These are phyloP conservation scores for Haematococcus lacustris DNA, from an alignment of 139 green algal species.

Conservation along the genomic window DNA sequence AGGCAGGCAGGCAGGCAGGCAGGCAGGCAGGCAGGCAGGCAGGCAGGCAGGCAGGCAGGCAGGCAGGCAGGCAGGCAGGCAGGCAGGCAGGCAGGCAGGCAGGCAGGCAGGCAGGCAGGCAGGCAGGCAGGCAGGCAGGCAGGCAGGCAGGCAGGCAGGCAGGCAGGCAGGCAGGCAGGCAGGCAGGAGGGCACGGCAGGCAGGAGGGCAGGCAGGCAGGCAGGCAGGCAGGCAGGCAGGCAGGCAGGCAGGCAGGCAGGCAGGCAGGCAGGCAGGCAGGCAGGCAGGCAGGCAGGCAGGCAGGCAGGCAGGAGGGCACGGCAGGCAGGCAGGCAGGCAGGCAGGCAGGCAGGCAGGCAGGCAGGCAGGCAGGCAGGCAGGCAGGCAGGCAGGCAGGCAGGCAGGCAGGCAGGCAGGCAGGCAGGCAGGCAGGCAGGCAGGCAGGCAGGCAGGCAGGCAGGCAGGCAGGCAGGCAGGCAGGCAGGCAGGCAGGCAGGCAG, in stretches of 20 bases:
- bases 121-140: background rate
- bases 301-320: background rate
- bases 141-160: background rate
- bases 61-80: background rate
- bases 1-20: no score
- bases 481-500: background rate
- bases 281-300: background rate
- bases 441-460: background rate
- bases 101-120: background rate
- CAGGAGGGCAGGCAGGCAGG: no score
- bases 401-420: background rate
- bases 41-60: no score
- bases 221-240: no score
- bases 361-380: no score
- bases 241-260: background rate
- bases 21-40: no score
- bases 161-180: no score
- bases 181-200: no score
- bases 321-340: no score
- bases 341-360: no score
- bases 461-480: background rate
- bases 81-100: background rate
- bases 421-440: background rate
- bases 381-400: no score
- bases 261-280: background rate